Evolutionary conservation across 768 basidiomycete species (phyloP), one percentile per base, ranked within the genome.

Genomic region (Candolleomyces aberdarensis): DNA sequence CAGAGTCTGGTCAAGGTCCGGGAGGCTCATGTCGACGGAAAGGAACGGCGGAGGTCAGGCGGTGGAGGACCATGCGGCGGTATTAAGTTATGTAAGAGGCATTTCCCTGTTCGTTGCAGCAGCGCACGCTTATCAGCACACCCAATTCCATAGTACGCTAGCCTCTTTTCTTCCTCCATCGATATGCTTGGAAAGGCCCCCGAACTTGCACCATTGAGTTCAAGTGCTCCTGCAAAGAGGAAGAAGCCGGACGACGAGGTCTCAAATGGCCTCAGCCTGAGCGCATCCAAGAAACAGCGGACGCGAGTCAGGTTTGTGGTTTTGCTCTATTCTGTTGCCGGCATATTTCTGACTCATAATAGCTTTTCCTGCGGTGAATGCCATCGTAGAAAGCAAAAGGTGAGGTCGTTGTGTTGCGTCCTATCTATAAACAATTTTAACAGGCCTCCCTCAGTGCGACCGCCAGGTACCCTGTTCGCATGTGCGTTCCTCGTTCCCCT

Each of bases 361-460:
- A 92, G 90, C 73, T 92, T 91, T 65, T 92, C 91, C 9, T 92
- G 91, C 60, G 89, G 89, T 17, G 92, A 94, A 76, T 94, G 92
- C 64, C 92, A 94, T 76, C 84, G 92, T 20, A 80, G 92, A 63
- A 94, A 94, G 71, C 92, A 94, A 75, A 93, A 93, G 83, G 91
- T 89, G 59, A 43, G 61, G 61, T 19, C 50, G 39, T 62, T 8
- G 60, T 51, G 43, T 31, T 17, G n/a, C 22, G 1, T 36, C 17
- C 11, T 39, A 3, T 13, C 20, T 10, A 36, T 8, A 19, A 6
- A 41, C 19, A 11, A 13, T 19, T 7, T 51, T 58, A 17, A 26
- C 41, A 22, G 11, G 17, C 17, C 32, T 8, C 49, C 22, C 61
- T 55, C 71, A 94, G 90, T 94, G 92, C 76, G 90, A 94, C 73